phyloP scores from a whole-genome alignment of 1,284 basidiomycete genomes.

The Pyrrhoderma lamaoense region DNA sequence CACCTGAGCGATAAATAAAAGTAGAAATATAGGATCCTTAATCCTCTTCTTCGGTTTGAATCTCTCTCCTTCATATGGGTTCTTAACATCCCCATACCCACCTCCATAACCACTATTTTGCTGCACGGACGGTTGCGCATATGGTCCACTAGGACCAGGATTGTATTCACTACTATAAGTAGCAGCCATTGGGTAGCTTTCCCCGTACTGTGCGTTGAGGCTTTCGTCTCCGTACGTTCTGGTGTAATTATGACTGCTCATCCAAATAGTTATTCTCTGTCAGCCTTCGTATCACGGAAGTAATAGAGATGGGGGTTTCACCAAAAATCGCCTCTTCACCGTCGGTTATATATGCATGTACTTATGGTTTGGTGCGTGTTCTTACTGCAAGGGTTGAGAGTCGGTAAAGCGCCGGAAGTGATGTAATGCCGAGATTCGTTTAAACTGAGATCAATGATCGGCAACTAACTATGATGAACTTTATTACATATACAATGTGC shows the following conservation, averaged over 20 bases:
- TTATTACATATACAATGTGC: no score
- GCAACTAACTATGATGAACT: not conserved
- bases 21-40: slow-evolving; percentile 66
- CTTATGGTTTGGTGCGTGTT: no score
- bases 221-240: not conserved
- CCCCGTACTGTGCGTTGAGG: not conserved
- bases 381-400: no score
- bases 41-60: slow-evolving; percentile 65
- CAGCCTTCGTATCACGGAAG: no score
- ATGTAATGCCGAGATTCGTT: no score
- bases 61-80: slow-evolving; percentile 53
- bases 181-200: slow-evolving; percentile 2
- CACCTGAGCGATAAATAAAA: slow-evolving; percentile 65
- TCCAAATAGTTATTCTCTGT: not conserved
- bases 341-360: no score
- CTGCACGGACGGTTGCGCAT: slow-evolving; percentile 22
- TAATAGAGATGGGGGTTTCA: no score
- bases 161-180: slow-evolving; percentile 9
- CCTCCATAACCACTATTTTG: slow-evolving; percentile 8
- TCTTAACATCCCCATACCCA: slow-evolving; percentile 37
- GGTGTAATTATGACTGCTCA: not conserved
- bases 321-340: no score
- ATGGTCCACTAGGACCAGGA: slow-evolving; percentile 26
- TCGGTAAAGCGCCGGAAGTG: no score
- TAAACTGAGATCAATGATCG: no score